Conservation (phyloP, 208 protist genomes). For the Leishmania guyanensis region DNA sequence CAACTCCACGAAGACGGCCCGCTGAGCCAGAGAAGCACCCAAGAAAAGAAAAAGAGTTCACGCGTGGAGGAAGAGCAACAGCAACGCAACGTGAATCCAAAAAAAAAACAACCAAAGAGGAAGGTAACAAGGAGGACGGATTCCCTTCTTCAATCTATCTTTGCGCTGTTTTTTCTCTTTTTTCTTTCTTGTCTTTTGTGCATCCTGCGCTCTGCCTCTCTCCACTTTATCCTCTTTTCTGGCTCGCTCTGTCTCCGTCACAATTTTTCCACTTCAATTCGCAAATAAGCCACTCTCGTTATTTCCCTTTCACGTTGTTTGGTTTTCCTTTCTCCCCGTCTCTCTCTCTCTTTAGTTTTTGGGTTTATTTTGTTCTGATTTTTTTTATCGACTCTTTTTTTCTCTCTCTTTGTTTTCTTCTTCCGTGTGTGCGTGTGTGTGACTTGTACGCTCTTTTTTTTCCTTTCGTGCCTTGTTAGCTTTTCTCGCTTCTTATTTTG, state of each 20-base stretch:
- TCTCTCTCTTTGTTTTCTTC: conserved; percentile 3
- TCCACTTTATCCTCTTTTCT: neutral
- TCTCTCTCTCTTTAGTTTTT: neutral
- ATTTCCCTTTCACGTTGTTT: neutral
- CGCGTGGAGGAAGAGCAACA: neutral
- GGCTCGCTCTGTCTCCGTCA: neutral
- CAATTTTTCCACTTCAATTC: neutral
- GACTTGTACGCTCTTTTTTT: neutral
- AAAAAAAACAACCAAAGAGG: neutral
- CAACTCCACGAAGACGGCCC: neutral
- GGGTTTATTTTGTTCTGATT: neutral
- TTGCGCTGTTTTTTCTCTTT: neutral
- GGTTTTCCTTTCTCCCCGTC: neutral
- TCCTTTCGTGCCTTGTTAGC: neutral
- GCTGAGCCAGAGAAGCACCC: neutral
- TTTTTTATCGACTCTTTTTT: conserved; percentile 20
- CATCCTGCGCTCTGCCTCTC: neutral
- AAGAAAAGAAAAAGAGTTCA: neutral
- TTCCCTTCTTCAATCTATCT: neutral
- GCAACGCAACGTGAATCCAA: neutral
- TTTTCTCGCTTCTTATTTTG: neutral
- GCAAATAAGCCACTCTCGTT: neutral
- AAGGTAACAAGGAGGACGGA: neutral
- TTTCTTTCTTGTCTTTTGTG: conserved; percentile 1
- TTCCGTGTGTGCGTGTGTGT: neutral